These are phyloP conservation scores for Solanum ossicruentum DNA, from an alignment of 257 asterid genomes.

Conservation along the genomic window DNA sequence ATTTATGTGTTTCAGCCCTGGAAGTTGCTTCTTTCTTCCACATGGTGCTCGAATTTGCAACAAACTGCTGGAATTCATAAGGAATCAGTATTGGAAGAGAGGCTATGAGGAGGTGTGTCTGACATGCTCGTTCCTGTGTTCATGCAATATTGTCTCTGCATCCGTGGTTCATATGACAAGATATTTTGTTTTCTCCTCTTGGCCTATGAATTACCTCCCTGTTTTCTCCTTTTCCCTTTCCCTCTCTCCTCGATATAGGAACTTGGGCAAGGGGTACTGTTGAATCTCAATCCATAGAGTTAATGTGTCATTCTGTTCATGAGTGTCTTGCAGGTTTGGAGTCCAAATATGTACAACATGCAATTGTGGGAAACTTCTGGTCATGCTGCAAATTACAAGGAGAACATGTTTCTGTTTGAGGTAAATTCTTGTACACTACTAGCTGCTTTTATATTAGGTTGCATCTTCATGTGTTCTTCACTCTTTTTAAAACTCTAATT, in stretches of 20 bases:
- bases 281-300: not conserved
- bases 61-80: slow-evolving; percentile 71
- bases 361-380: slow-evolving; percentile 99
- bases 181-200: not conserved
- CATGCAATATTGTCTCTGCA: not conserved
- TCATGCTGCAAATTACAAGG: slow-evolving; percentile 98
- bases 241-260: not conserved
- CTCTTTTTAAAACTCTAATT: not conserved
- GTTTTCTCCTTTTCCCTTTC: not conserved
- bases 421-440: slow-evolving; percentile 18
- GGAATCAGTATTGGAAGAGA: slow-evolving; percentile 75
- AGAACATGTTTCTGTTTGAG: slow-evolving; percentile 95
- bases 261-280: not conserved
- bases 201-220: not conserved
- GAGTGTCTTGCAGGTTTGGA: slow-evolving; percentile 51
- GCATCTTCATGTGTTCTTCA: not conserved
- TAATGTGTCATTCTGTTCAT: not conserved
- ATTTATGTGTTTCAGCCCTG: slow-evolving; percentile 50
- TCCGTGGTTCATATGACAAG: not conserved
- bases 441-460: not conserved
- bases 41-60: slow-evolving; percentile 91
- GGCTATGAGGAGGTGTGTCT: slow-evolving; percentile 76
- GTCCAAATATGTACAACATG: slow-evolving; percentile 95
- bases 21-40: slow-evolving; percentile 96
- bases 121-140: not conserved